Evolutionary conservation across 2,329 filamentous ascomycete species (phyloP), one percentile per base, ranked within the genome.

Genomic region (Hirsutella minnesotensis): DNA sequence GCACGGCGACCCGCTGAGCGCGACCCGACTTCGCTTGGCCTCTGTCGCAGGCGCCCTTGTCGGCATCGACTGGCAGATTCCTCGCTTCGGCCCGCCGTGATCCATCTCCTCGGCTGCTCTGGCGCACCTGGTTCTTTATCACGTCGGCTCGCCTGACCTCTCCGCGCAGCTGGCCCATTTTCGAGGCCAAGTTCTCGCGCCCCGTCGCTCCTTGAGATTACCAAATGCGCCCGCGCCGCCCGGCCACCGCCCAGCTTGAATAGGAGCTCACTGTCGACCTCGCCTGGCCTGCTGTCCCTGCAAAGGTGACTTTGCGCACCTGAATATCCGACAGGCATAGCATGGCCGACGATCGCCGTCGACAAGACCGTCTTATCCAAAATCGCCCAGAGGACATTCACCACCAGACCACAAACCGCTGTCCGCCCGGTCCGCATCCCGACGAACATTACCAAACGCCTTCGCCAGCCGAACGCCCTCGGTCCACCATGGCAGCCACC

Each of bases 401-500:
- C 30, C 38, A 46, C n/a, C 34, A 40, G 16, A 19, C 39, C 13
- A 40, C 41, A 18, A 16, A 15, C 27, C 47, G 45, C 24, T 45
- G 36, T 35, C 38, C 40, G 19, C 5, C 47, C 18, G 27, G 42
- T 41, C 20, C 44, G 34, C 16, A 34, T 38, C 18, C 34, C 33
- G 40, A 38, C 34, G 40, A 42, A 9, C 31, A 41, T 12, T 21
- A 27, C n/a, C 40, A 42, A 9, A 10, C 31, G 21, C 40, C 33
- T 15, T 35, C 33, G 33, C 34, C 35, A n/a, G 44, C 42, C 47
- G 46, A 58, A 44, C 51, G 50, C 31, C 49, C 56, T 42, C 49
- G 54, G 51, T 42, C 49, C 49, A 60, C 50, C 49, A 71, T 70
- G 64, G 65, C 67, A 41, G 55, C 64, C 40, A 59, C 63, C 44